phyloP scores from a whole-genome alignment of 2,329 filamentous ascomycete genomes.

The Neonectria neomacrospora region DNA sequence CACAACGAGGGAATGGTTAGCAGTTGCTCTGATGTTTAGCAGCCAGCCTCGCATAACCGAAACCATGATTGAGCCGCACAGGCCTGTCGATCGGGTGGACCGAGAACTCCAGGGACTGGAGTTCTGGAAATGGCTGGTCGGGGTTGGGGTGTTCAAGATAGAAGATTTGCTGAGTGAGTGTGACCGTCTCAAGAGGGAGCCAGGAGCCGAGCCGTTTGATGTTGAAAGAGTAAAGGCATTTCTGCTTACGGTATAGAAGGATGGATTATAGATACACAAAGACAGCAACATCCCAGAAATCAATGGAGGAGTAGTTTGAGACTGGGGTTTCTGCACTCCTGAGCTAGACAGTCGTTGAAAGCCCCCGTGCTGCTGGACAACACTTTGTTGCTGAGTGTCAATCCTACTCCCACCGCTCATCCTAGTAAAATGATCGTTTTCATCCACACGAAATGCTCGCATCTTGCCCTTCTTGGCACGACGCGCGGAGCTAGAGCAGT shows the following conservation, averaged over 20 bases:
- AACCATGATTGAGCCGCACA: background rate
- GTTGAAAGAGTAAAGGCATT: background rate
- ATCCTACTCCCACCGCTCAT: too few relatives aligned
- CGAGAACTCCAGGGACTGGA: background rate
- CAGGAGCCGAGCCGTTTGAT: background rate
- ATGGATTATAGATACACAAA: background rate
- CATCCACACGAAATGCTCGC: conserved; percentile 3
- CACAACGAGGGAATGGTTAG: background rate
- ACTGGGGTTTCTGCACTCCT: background rate
- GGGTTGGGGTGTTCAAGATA: background rate
- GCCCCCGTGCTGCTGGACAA: background rate
- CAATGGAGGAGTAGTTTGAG: background rate
- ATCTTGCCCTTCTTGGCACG: conserved; percentile 10
- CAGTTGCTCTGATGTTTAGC: background rate
- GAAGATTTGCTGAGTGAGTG: background rate
- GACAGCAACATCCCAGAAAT: too few relatives aligned
- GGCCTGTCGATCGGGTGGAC: background rate
- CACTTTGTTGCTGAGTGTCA: background rate
- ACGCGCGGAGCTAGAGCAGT: background rate
- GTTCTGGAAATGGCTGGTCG: background rate
- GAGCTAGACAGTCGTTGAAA: background rate
- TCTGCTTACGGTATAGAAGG: background rate
- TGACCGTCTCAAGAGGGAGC: background rate
- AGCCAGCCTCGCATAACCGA: background rate
- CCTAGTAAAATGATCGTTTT: background rate